phyloP scores from a whole-genome alignment of 2,329 filamentous ascomycete genomes.

The Trichothecium roseum region DNA sequence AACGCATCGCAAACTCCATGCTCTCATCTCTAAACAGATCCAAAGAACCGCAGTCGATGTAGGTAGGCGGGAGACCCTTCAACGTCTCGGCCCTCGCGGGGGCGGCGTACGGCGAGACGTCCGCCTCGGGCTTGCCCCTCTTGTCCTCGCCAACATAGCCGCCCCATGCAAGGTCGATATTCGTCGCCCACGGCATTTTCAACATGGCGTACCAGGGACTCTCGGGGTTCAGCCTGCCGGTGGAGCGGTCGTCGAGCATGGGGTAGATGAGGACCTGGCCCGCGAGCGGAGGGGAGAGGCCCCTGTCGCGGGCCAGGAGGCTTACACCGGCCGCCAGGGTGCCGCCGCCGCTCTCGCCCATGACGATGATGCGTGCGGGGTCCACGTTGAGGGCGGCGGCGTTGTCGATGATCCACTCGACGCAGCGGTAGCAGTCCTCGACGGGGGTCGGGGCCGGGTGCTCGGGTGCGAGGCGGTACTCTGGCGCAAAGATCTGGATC shows the following conservation, averaged over 20 bases:
- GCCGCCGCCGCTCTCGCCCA: conserved; percentile 13
- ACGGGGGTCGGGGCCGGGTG: conserved; percentile 21
- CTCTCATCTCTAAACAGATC: conserved; percentile 27
- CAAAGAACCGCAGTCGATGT: conserved; percentile 26
- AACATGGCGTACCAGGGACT: conserved; percentile 5
- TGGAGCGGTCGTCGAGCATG: conserved; percentile 20
- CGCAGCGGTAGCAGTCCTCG: conserved; percentile 23
- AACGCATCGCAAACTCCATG: conserved; percentile 17
- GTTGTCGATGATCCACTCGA: conserved; percentile 15
- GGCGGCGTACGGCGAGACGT: conserved; percentile 9
- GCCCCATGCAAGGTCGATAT: conserved; percentile 11
- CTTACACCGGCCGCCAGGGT: conserved; percentile 14
- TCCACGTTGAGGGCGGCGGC: conserved; percentile 11
- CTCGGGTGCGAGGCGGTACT: conserved; percentile 34
- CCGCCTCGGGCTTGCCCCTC: conserved; percentile 5
- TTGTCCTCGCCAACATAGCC: conserved; percentile 5
- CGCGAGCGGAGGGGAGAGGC: conserved; percentile 14
- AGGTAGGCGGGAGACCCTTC: conserved; percentile 21
- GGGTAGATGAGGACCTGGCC: conserved; percentile 22
- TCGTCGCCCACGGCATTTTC: conserved; percentile 7
- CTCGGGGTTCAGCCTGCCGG: neutral
- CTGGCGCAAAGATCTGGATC: conserved; percentile 24
- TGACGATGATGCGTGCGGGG: conserved; percentile 9
- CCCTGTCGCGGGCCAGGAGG: conserved; percentile 26
- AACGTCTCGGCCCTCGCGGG: conserved; percentile 14